Evolutionary conservation across 73 alveolate genomes (phyloP), one percentile per base, ranked within the genome.

Genomic region (Breviolum minutum): DNA sequence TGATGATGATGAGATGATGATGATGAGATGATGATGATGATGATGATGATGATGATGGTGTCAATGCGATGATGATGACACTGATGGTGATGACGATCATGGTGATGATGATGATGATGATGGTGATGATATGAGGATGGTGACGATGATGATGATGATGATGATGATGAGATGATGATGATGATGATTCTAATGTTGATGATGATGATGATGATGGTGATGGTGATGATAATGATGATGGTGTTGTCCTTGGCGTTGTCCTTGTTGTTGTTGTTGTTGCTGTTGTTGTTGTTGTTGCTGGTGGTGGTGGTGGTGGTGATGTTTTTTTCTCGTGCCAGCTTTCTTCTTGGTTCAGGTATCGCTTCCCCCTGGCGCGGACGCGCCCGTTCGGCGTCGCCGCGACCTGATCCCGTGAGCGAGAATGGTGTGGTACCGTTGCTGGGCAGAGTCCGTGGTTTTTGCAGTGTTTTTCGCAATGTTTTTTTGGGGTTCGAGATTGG

Each of bases 341-440:
- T 10, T 29, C 6, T 24, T 76, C 54, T 14, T 12, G 10, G 32
- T 40, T 17, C 71, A 27, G 94, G 96, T 73, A 26, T 89, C 87
- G 96, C 96, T 16, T 71, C 86, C 62, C 96, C 96, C 5, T 89
- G 96, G 96, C 96, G 96, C 30, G 96, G 96, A 73, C 96, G 94
- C 7, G 76, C 24, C 62, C 94, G 96, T 22, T 87, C 95, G 54
- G 71, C 77, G 30, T 69, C 96, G 20, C 86, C 87, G 30, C 96
- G 62, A 2, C 96, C 96, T 8, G 70, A 32, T 32, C 84, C 91
- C 6, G 91, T 60, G 40, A 82, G 60, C 73, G 20, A 26, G 30
- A n/a, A 40, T 6, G 81, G 81, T 19, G 30, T 26, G 95, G 95
- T 20, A 17, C 84, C 84, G 17, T 14, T 0, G 16, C 60, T 29